Evolutionary conservation across 2,329 filamentous ascomycete genomes (phyloP).

Genomic region (Plenodomus tracheiphilus): DNA sequence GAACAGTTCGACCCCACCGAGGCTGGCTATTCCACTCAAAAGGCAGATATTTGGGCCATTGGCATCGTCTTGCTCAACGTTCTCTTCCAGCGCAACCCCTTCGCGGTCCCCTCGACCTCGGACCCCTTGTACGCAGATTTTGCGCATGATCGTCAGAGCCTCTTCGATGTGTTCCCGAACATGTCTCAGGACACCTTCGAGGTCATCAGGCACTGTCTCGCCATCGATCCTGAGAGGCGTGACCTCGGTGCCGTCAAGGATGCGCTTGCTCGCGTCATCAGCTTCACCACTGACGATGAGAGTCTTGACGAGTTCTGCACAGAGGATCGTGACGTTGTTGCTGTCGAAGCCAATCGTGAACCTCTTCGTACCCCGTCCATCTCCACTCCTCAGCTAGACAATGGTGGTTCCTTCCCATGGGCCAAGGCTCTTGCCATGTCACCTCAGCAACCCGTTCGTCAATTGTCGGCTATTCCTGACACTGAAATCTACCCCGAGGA

Average conservation of each 20-base stretch:
- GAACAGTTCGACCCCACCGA: constrained; percentile 93
- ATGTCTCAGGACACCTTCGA: constrained; percentile 99
- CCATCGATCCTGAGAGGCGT: constrained; percentile 85
- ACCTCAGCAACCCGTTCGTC: constrained; percentile 70
- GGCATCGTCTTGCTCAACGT: constrained; percentile 96
- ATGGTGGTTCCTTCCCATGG: constrained; percentile 86
- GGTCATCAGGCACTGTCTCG: constrained; percentile 87
- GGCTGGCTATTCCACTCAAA: constrained; percentile 85
- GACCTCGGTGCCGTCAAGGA: constrained; percentile 78
- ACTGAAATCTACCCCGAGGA: constrained; percentile 82
- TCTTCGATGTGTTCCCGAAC: constrained; percentile 97
- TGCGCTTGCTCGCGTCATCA: constrained; percentile 76
- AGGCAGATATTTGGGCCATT: constrained; percentile 96
- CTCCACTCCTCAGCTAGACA: constrained; percentile 79
- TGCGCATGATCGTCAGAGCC: constrained; percentile 86
- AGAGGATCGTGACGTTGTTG: constrained; percentile 73
- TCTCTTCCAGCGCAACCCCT: constrained; percentile 94
- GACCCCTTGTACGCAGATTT: constrained; percentile 94
- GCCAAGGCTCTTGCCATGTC: constrained; percentile 83
- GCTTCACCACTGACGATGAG: constrained; percentile 94
- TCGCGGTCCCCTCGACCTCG: constrained; percentile 85
- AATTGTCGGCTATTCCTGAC: constrained; percentile 83
- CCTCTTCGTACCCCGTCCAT: constrained; percentile 94
- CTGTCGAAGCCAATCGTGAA: constrained; percentile 85
- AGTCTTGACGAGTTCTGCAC: constrained; percentile 90